Base-by-base conservation (phyloP, 2,329 filamentous ascomycete species). In the Macroventuria anomochaeta region DNA sequence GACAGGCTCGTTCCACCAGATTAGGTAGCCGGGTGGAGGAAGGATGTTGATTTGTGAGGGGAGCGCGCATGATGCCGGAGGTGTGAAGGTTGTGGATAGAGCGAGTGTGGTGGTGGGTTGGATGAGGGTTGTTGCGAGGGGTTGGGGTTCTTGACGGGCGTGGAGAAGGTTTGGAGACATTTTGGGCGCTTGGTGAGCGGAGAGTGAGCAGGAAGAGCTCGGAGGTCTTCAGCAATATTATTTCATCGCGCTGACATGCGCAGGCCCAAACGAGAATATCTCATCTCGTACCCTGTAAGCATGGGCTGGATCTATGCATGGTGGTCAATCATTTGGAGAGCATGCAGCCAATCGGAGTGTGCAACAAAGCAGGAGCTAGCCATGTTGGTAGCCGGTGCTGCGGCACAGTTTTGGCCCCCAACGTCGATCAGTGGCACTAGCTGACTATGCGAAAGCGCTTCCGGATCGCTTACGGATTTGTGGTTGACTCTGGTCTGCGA, bases 1-100 rank as follows among this genome's bases (percentile, higher is more conserved):
- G 0, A 67, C 58, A 2, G 65, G 68, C 23, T 68, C 63, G 33
- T 69, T 69, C 8, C 50, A 44, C 64, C 64, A 70, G n/a, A 70
- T 63, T 21, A 53, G 32, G 29, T 55, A 69, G 17, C 55, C 57
- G 1, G 64, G 63, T 0, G 64, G 52, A 3, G 65, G 61, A n/a
- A 69, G 42, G 50, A 62, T 57, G 3, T 62, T 59, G 6, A 69
- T 36, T 8, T 46, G 54, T 4, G 37, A 51, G 15, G 63, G 58
- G 21, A 63, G 47, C 12, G 46, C 41, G 52, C 68, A 70, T 61
- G 61, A 56, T 44, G 64, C 37, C 8, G 65, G 58, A 3, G 62
- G 62, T 8, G 61, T 63, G 46, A 68, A 70, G 20, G 64, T 67
- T 12, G 64, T 63, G 11, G 62, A 65, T 2, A 70, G 46, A 0